Percentiles rank a stretch among this genome's conserved stretches.
Evolutionary conservation across 768 basidiomycete genomes (phyloP).

Genomic region (Boletus vermiculosoides): DNA sequence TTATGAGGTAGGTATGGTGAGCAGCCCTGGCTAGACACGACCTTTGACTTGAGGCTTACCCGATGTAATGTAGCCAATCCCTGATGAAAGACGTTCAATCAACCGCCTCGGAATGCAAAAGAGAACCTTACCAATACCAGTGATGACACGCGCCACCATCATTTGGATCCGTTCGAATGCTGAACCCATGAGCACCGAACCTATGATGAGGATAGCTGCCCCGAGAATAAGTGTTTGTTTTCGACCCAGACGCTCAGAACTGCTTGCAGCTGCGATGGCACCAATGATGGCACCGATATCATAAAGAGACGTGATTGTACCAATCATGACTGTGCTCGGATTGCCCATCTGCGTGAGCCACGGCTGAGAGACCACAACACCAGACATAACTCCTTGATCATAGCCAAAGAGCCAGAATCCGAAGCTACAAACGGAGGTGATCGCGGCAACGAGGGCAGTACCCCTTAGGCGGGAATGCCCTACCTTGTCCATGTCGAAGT

Average conservation of each 20-base stretch:
- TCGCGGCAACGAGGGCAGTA: slow-evolving; percentile 10
- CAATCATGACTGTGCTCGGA: slow-evolving; percentile 16
- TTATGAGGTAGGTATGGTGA: background rate
- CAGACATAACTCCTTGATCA: slow-evolving; percentile 20
- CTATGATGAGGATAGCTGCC: slow-evolving; percentile 6
- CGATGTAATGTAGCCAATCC: slow-evolving; percentile 15
- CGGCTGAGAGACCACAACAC: slow-evolving; percentile 10
- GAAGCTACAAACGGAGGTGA: slow-evolving; percentile 17
- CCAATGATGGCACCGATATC: slow-evolving; percentile 16
- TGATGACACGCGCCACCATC: slow-evolving; percentile 12
- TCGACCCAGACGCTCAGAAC: slow-evolving; percentile 12
- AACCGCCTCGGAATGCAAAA: background rate
- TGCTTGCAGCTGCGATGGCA: slow-evolving; percentile 14
- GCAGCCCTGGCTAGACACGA: background rate
- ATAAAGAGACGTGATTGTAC: slow-evolving; percentile 17
- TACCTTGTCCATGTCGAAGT: slow-evolving; percentile 7
- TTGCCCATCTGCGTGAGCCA: slow-evolving; percentile 17
- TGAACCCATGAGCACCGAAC: slow-evolving; percentile 13
- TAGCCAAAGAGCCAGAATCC: slow-evolving; percentile 19
- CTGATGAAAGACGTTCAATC: background rate
- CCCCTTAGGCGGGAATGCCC: slow-evolving; percentile 12
- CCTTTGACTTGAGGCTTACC: background rate
- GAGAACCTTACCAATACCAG: slow-evolving; percentile 4
- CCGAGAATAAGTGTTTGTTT: slow-evolving; percentile 13
- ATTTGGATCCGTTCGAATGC: slow-evolving; percentile 13